Base-by-base conservation (phyloP, 805 yeast genomes). In the Blastobotrys muscicola region DNA sequence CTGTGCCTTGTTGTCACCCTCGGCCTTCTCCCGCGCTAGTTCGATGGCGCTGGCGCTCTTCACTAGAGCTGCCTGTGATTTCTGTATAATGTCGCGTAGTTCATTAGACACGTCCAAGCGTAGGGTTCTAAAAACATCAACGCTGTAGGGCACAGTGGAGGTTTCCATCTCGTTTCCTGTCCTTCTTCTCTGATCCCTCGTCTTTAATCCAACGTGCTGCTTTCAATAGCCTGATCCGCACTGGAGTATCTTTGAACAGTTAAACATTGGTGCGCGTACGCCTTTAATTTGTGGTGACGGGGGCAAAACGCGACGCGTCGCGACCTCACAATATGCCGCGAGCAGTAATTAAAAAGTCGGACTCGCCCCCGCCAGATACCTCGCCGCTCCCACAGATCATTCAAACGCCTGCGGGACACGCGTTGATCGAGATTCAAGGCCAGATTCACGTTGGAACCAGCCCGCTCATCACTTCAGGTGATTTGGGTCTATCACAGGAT, bases 341-440 rank as follows among this genome's bases (percentile, higher is more conserved):
- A 20, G 26, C 26, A 20, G 26, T 20, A 6, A 20, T 20, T 6
- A 20, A 6, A 20, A 20, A 20, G 26, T 20, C 26, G 6, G 26
- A 20, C 26, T 20, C 26, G 26, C 26, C 26, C 6, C 26, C 26
- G 6, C 26, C 26, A 6, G 26, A 20, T 6, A 20, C 26, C 26
- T 20, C 26, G 26, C 6, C 30, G 33, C 11, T 51, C 10, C 55
- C 55, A 3, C 20, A 35, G 9, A 23, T 47, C 12, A 12, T 53
- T 4, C 45, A 42, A n/a, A 53, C 57, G 2, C 51, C 54, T 10
- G 51, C 57, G 6, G 57, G 57, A 3, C 32, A 45, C 2, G 54
- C 51, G 4, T 38, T 53, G 15, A 33, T 53, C 6, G 57, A 53
- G 35, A 48, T 53, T 32, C 57, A 53, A 33, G 57, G 57, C 6